Conservation (phyloP, 2,329 filamentous ascomycete genomes). For the Colletotrichum graminicola region DNA sequence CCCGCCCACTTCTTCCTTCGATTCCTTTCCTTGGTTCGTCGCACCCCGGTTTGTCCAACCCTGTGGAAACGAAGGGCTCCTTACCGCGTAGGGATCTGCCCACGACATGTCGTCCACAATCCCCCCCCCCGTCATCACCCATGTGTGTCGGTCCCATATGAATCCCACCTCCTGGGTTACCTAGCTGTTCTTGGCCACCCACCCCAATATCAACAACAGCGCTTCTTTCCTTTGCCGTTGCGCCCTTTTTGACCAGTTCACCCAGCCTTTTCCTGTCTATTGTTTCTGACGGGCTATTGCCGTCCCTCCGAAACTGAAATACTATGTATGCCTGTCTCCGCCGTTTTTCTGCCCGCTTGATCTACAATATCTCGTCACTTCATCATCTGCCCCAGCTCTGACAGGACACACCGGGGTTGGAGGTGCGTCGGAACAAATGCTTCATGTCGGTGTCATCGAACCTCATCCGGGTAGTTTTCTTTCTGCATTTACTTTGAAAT, state of each 20-base stretch:
- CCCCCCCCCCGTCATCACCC: conserved; percentile 39
- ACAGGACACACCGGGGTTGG: neutral
- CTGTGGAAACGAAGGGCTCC: conserved; percentile 40
- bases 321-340: neutral
- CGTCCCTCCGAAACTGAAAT: neutral
- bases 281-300: neutral
- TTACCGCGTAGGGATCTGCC: conserved; percentile 39
- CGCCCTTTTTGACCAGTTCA: neutral
- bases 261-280: neutral
- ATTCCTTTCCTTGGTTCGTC: conserved; percentile 40
- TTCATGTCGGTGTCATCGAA: conserved; percentile 12
- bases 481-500: neutral
- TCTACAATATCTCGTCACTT: neutral
- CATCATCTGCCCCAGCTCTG: neutral
- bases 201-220: conserved; percentile 40
- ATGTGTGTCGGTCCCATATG: conserved; percentile 39
- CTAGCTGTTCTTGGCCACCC: conserved; percentile 31
- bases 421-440: neutral
- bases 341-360: neutral
- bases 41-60: conserved; percentile 39
- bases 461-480: conserved; percentile 13
- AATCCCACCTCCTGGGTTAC: conserved; percentile 38
- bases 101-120: conserved; percentile 38
- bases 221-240: conserved; percentile 6
- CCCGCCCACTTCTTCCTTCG: conserved; percentile 40